Percentiles rank a stretch among this genome's conserved stretches.
These are phyloP conservation scores for Colletotrichum tropicale DNA, from an alignment of 2,329 filamentous ascomycete genomes.

Conservation along the genomic window DNA sequence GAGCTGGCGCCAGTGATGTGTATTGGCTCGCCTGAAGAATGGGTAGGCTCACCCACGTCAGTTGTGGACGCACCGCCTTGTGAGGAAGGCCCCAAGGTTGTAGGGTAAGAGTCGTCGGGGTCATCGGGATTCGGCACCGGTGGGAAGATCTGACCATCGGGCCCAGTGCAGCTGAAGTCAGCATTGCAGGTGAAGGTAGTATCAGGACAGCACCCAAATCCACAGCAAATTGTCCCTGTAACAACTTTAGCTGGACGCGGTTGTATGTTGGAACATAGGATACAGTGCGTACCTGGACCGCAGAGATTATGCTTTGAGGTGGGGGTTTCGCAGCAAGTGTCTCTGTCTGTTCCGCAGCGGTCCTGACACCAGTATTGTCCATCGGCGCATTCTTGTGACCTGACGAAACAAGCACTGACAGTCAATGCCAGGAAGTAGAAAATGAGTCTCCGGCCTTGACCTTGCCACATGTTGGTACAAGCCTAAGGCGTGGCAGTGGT, in stretches of 20 bases:
- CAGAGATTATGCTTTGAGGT: neutral
- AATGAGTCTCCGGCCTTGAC: neutral
- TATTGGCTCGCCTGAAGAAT: neutral
- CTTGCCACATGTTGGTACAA: neutral
- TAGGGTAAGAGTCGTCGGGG: accelerated
- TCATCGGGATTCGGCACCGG: neutral
- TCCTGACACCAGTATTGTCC: neutral
- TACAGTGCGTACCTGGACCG: accelerated
- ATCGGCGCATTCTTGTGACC: neutral
- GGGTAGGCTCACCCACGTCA: accelerated
- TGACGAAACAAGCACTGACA: accelerated
- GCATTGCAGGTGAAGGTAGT: neutral
- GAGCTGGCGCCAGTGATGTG: neutral
- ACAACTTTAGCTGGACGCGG: accelerated
- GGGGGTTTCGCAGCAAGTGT: neutral
- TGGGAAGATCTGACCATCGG: neutral
- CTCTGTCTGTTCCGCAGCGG: neutral
- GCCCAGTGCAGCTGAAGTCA: neutral
- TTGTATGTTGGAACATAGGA: accelerated
- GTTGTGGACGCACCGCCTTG: accelerated
- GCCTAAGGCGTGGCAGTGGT: neutral
- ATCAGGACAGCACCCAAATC: neutral
- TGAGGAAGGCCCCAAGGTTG: accelerated
- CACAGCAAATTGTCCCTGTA: neutral
- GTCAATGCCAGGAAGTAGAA: accelerated